Evolutionary conservation across 345 rosid species (phyloP), one percentile per base, ranked within the genome.

Genomic region (Sapria himalayana): DNA sequence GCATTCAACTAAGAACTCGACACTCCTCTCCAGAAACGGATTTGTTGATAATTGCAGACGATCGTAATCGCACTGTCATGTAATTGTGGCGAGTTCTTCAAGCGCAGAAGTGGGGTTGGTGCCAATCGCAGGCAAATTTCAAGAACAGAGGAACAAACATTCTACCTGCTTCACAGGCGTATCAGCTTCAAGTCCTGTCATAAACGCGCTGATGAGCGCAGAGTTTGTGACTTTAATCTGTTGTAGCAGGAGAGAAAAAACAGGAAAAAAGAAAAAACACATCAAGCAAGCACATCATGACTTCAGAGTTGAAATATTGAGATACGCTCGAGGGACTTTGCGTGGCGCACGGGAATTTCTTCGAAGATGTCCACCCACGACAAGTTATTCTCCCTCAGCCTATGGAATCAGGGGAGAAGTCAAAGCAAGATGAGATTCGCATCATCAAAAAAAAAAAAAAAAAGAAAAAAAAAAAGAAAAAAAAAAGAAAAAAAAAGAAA

Each of bases 311-410:
- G 34, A 16, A 41, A 46, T 12, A 51, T 29, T 21, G 19, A 42
- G 31, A 22, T 19, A 37, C 22, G 51, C 25, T 22, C 25, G 38
- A 37, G 46, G 55, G 20, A 49, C 93, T 75, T 78, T n/a, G n/a
- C n/a, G n/a, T n/a, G n/a, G n/a, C n/a, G n/a, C n/a, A 91, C 99
- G 10, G 99, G 99, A 41, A 91, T 91, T 58, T 91, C 99, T 57
- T 91, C 99, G 52, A 91, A 91, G 43, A 91, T 84, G 65, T 84
- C 96, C 71, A 78, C 85, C 99, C 99, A 91, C 19, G 99, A 77
- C 66, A 91, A 73, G 57, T 80, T 84, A 56, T 72, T 84, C 78
- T 91, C 99, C 60, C 99, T 84, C 81, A 91, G 65, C 72, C 99
- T 91, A 49, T 13, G 23, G 39, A 15, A 45, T 22, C 34, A 36